Percentiles rank a stretch among this genome's conserved stretches.
These are phyloP conservation scores for Boletellus sp. DNA, from an alignment of 768 basidiomycete species.

Conservation along the genomic window DNA sequence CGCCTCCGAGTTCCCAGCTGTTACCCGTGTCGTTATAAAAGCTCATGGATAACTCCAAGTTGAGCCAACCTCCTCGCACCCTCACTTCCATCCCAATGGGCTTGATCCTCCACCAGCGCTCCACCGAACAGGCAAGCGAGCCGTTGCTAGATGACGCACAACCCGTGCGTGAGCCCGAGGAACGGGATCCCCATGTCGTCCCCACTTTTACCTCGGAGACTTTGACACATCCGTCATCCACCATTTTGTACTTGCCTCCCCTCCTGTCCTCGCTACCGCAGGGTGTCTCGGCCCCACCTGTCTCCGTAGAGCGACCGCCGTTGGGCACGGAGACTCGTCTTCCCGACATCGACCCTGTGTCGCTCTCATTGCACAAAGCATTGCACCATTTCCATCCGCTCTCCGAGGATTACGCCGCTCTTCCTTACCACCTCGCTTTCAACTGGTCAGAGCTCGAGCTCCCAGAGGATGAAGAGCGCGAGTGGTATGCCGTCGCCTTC, in stretches of 20 bases:
- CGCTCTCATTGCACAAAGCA: constrained; percentile 81
- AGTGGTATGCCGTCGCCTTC: constrained; percentile 94
- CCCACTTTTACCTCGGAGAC: constrained; percentile 47
- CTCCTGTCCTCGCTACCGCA: constrained; percentile 73
- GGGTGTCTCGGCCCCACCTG: constrained; percentile 25
- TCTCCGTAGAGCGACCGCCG: constrained; percentile 38
- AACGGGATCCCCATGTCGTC: constrained; percentile 51
- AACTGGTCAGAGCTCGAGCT: constrained; percentile 79
- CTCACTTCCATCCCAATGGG: constrained; percentile 16
- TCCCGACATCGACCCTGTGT: constrained; percentile 82
- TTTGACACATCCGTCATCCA: constrained; percentile 35
- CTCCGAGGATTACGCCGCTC: constrained; percentile 55
- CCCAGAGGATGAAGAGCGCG: constrained; percentile 67
- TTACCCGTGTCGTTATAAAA: constrained; percentile 9
- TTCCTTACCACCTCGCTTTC: constrained; percentile 73
- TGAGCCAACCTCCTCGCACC: background rate
- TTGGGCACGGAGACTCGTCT: constrained; percentile 68
- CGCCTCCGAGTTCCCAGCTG: background rate
- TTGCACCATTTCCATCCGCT: constrained; percentile 71
- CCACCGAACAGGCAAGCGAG: background rate
- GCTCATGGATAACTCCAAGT: background rate
- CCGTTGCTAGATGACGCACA: background rate
- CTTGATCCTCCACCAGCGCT: constrained; percentile 4
- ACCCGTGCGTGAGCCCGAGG: background rate
- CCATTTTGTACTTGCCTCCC: constrained; percentile 80